These are phyloP conservation scores for Ganoderma sinense DNA, from an alignment of 1,284 basidiomycete genomes.

Conservation along the genomic window DNA sequence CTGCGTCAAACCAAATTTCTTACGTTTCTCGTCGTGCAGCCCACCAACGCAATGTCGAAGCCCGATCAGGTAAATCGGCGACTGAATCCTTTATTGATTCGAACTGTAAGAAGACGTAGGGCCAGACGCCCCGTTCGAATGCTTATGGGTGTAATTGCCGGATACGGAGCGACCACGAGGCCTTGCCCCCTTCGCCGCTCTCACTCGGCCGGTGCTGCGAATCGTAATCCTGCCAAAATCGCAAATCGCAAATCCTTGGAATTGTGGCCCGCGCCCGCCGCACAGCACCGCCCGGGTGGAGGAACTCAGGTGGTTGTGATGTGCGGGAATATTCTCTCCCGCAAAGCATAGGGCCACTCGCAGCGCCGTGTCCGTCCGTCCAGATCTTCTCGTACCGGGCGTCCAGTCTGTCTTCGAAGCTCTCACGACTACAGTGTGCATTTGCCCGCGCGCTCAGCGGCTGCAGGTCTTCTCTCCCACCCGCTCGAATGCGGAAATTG, in stretches of 20 bases:
- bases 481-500: conserved; percentile 7
- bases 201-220: conserved; percentile 24
- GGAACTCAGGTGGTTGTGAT: conserved; percentile 1
- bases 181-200: conserved; percentile 15
- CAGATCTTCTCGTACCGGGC: neutral
- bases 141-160: neutral
- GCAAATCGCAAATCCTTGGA: conserved; percentile 23
- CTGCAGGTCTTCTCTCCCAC: neutral
- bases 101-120: neutral
- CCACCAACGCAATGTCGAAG: neutral
- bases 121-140: neutral
- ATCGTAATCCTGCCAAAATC: conserved; percentile 17
- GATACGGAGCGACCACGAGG: neutral
- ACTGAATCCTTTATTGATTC: neutral
- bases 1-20: neutral
- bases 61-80: neutral
- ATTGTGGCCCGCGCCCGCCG: neutral
- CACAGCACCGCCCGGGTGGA: neutral
- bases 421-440: neutral
- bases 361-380: neutral
- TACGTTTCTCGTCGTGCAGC: neutral
- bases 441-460: neutral
- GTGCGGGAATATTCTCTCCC: neutral
- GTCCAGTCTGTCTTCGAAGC: neutral
- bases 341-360: neutral